Conservation (phyloP, 108 stramenopile genomes). For the Discostella pseudostelligera region DNA sequence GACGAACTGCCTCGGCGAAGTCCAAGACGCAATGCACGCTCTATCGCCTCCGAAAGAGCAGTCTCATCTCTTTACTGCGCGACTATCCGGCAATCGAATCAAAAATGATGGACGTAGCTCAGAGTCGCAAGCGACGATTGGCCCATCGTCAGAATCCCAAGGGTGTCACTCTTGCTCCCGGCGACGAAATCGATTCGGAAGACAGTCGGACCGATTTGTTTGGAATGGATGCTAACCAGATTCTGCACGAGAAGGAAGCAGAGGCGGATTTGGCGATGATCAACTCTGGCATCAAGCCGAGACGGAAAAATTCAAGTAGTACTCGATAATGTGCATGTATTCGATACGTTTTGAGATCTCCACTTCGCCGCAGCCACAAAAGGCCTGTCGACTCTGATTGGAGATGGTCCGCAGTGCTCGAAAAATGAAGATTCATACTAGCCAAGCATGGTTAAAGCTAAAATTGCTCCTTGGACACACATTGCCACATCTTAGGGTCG, state of each 20-base stretch:
- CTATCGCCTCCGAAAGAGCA: slow-evolving; percentile 36
- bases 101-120: slow-evolving; percentile 51
- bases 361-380: no score
- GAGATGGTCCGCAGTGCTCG: no score
- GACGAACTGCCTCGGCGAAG: slow-evolving; percentile 54
- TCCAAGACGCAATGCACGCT: slow-evolving; percentile 60
- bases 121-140: slow-evolving; percentile 41
- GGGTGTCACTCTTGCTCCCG: slow-evolving; percentile 17
- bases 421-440: no score
- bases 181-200: slow-evolving; percentile 55
- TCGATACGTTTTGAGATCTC: no score
- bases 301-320: background rate
- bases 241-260: slow-evolving; percentile 34
- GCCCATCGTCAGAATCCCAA: slow-evolving; percentile 42
- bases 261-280: slow-evolving; percentile 19
- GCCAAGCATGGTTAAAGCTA: background rate
- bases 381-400: no score
- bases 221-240: slow-evolving; percentile 35
- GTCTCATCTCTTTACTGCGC: slow-evolving; percentile 34
- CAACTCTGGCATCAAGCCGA: slow-evolving; percentile 22
- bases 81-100: slow-evolving; percentile 49
- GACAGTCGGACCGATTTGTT: slow-evolving; percentile 51
- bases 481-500: no score
- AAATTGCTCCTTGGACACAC: slow-evolving; percentile 1
- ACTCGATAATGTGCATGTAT: no score